phyloP scores from a whole-genome alignment of 139 green algal genomes.

The Edaphochlamys debaryana region DNA sequence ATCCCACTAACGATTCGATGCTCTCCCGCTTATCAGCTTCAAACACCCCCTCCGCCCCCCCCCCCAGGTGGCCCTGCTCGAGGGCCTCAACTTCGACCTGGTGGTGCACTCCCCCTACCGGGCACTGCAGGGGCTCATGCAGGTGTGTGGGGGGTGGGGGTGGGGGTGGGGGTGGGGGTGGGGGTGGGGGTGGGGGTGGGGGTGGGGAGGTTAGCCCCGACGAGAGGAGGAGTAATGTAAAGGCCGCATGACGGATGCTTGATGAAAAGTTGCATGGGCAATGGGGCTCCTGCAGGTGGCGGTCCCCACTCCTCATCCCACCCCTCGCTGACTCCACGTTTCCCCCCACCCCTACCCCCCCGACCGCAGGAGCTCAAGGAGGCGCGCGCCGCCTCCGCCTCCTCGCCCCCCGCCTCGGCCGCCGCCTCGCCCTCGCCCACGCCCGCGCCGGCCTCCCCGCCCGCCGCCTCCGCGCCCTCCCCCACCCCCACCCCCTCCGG shows the following conservation, averaged over 20 bases:
- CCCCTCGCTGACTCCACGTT: neutral
- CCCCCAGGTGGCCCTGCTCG: slow-evolving; percentile 58
- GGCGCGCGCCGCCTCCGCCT: neutral
- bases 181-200: too few relatives aligned
- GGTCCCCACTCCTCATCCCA: too few relatives aligned
- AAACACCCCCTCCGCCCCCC: neutral
- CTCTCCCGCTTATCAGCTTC: too few relatives aligned
- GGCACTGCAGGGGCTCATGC: slow-evolving; percentile 68
- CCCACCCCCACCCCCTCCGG: too few relatives aligned
- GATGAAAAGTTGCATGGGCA: too few relatives aligned
- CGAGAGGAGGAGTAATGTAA: neutral
- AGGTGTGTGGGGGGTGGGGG: slow-evolving; percentile 39
- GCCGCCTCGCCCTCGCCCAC: neutral
- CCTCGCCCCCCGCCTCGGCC: neutral
- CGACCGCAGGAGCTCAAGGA: slow-evolving; percentile 13
- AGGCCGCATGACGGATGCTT: too few relatives aligned
- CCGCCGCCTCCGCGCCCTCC: neutral
- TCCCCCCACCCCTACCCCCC: neutral
- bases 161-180: too few relatives aligned
- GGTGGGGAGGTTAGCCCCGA: neutral
- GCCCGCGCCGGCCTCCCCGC: neutral
- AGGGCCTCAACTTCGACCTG: slow-evolving; percentile 85
- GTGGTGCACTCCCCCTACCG: slow-evolving; percentile 77
- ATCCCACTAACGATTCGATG: too few relatives aligned
- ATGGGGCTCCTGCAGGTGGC: too few relatives aligned